Base-by-base conservation (phyloP, 768 basidiomycete genomes). In the Psilocybe azurescens region DNA sequence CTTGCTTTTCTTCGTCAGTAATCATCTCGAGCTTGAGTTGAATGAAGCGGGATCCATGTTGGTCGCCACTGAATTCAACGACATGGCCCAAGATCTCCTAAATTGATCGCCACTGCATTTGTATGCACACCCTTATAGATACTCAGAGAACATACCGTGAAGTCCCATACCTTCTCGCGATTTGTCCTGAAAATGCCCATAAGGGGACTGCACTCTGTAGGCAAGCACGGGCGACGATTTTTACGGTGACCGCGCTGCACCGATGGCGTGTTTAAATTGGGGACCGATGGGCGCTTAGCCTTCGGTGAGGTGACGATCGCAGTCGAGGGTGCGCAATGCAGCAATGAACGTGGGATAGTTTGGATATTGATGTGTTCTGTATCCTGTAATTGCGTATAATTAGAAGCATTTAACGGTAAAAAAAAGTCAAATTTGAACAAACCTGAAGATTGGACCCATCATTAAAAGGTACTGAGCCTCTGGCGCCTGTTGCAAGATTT, bases 31-130 rank as follows among this genome's bases (percentile, higher is more conserved):
- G 81, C 70, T 91, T 90, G 68, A 91, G 88, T 73, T 99, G 97
- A 63, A 99, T 95, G 75, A 98, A 95, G 8, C 97, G 88, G n/a
- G 95, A 97, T n/a, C 95, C 97, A 65, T 96, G 92, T 72, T 97
- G 96, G 75, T 99, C 97, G 13, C 87, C 86, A 60, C 93, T 90
- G 73, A 99, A 99, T 74, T 98, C 97, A 44, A 93, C 89, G 58
- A 97, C 75, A 72, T 91, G 85, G 7, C 93, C 93, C 49, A 83
- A 81, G 64, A 99, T 89, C 69, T 97, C 94, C 97, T 98, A 67
- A 10, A 18, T 38, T 32, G 30, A 39, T 14, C 20, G 33, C 32
- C 58, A 29, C 38, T 20, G 52, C 8, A 56, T 55, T 53, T 38
- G 36, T 55, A 6, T 9, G 24, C 38, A 39, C 32, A 61, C 20